Base-by-base conservation (phyloP, 768 basidiomycete genomes). In the Lentinula boryana region DNA sequence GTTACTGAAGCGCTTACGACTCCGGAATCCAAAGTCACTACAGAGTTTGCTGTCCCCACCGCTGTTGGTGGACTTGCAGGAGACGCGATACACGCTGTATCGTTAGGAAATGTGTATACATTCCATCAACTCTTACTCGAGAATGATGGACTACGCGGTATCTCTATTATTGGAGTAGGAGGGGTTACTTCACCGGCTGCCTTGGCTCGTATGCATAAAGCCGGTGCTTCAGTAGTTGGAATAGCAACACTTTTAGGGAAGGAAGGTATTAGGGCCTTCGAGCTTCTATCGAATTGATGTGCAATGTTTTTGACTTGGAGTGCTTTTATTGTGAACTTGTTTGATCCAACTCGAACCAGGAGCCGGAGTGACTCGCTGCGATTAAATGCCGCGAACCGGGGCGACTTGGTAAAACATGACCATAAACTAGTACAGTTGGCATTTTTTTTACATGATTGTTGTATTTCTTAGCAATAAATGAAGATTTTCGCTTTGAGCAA, bases 101-200 rank as follows among this genome's bases (percentile, higher is more conserved):
- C 93, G 21, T 76, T 95, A 32, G 93, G 93, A 62, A 94, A 88
- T 68, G 91, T 91, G 33, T 78, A 78, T 65, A 76, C 81, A 16
- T 87, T 93, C 68, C 69, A 79, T 13, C 72, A 71, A 43, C 69
- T 91, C 48, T 73, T 93, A 54, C 69, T 70, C 23, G 55, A 32
- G 15, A 38, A 56, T 38, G 69, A 70, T 51, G 75, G 76, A 0
- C 65, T 91, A 41, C 70, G 69, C 32, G 66, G 74, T 2, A 81
- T 93, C 58, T 75, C 75, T 54, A 75, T 94, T 58, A 81, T 95
- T 50, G 93, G 92, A 2, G 87, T 88, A n/a, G 93, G 93, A 1
- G 93, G 93, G 5, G 90, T 93, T 16, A 86, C 82, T 2, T 81
- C 81, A 21, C 72, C 76, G 5, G 86, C 75, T 21, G 86, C 84